A percentile compares a stretch with the other conserved stretches of the same genome.
These are phyloP conservation scores for Colletotrichum siamense DNA, from an alignment of 2,329 filamentous ascomycete genomes.

Conservation along the genomic window DNA sequence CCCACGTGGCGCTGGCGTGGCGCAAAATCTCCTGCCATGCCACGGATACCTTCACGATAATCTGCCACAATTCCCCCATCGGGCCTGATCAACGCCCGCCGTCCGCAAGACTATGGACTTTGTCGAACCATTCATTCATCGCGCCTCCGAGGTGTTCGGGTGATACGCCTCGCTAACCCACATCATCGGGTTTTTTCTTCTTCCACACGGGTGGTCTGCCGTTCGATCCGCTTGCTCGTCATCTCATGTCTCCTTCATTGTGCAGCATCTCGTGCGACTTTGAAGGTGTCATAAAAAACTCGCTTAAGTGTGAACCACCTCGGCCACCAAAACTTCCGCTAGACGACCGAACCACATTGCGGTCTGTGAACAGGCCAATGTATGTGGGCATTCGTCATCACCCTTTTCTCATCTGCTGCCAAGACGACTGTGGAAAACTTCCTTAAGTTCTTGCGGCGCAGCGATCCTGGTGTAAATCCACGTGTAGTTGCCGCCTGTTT, in stretches of 20 bases:
- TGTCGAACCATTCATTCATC: neutral
- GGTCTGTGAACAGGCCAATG: neutral
- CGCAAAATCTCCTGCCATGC: neutral
- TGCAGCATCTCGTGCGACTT: neutral
- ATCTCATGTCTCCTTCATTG: neutral
- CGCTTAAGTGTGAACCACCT: neutral
- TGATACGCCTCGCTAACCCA: neutral
- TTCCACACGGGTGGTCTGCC: neutral
- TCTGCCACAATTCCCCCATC: neutral
- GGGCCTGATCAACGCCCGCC: neutral
- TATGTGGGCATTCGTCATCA: neutral
- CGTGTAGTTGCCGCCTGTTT: neutral
- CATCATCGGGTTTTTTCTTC: neutral
- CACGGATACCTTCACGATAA: neutral
- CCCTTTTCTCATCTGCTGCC: neutral
- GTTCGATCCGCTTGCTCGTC: neutral
- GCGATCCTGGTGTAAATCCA: neutral
- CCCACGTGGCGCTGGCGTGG: neutral
- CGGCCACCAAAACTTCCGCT: neutral
- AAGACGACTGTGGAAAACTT: neutral
- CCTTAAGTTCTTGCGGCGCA: neutral
- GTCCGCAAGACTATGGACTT: neutral
- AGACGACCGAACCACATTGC: neutral
- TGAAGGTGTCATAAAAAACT: neutral
- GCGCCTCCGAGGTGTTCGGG: neutral